Evolutionary conservation across 345 rosid genomes (phyloP).

Genomic region (Erucastrum elatum): DNA sequence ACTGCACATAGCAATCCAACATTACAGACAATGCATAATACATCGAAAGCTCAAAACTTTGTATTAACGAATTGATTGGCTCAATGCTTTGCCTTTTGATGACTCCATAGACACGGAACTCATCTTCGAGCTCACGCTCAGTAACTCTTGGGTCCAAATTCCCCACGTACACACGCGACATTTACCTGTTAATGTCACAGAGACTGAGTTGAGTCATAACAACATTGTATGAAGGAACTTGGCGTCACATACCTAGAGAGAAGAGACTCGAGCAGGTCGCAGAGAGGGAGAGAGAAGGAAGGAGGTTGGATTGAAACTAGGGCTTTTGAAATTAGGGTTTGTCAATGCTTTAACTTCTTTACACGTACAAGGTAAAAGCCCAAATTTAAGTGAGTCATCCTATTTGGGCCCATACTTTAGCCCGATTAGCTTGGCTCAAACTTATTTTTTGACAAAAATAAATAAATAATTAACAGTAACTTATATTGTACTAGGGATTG

Average conservation of each 20-base stretch:
- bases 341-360: background rate
- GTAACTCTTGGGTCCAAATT: constrained; percentile 72
- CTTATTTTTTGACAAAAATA: background rate
- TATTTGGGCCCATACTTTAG: background rate
- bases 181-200: constrained; percentile 39
- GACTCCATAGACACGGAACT: constrained; percentile 65
- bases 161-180: constrained; percentile 83
- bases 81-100: constrained; percentile 52
- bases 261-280: background rate
- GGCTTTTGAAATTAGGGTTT: constrained; percentile 33
- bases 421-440: background rate
- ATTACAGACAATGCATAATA: background rate
- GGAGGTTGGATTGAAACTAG: constrained; percentile 1
- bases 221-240: background rate
- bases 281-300: background rate
- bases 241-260: constrained; percentile 15
- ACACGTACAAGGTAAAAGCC: background rate
- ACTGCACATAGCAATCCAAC: constrained; percentile 42
- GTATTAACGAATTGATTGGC: background rate
- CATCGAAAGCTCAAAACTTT: background rate
- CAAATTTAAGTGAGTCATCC: background rate
- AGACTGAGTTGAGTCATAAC: background rate
- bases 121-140: constrained; percentile 79
- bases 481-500: too few species aligned
- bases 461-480: background rate